phyloP scores from a whole-genome alignment of 73 alveolate genomes.

The Tetrahymena elliotti region DNA sequence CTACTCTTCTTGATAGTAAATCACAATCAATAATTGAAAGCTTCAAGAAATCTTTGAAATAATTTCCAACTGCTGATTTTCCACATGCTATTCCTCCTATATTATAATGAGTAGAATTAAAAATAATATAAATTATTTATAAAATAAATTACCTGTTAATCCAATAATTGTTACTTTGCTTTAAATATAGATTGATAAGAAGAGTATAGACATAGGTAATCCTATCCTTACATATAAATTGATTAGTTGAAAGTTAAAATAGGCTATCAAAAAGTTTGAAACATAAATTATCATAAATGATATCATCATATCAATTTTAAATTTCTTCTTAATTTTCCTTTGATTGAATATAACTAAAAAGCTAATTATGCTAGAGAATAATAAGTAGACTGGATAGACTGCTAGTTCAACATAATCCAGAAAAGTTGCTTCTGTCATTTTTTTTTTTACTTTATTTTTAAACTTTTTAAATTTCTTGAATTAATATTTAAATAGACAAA shows the following conservation, averaged over 20 bases:
- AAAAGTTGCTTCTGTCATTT: background rate
- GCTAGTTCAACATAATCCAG: background rate
- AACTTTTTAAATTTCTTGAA: background rate
- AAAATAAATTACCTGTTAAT: constrained; percentile 1
- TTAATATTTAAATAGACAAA: background rate
- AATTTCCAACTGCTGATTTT: constrained; percentile 56
- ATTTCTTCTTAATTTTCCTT: background rate
- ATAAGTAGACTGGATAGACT: background rate
- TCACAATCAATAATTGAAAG: constrained; percentile 69
- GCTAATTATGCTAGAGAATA: background rate
- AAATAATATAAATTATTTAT: background rate
- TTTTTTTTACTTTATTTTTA: background rate
- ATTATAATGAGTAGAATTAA: background rate
- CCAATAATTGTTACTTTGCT: constrained; percentile 7
- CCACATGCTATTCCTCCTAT: constrained; percentile 84
- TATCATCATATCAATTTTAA: background rate
- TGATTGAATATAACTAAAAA: background rate
- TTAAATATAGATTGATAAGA: background rate
- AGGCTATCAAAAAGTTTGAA: background rate
- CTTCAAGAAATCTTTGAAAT: constrained; percentile 42
- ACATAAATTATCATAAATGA: background rate
- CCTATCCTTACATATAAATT: background rate
- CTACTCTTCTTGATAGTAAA: constrained; percentile 66
- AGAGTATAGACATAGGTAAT: background rate
- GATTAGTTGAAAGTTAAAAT: background rate